Conservation (phyloP, 129 eudicot genomes). For the Smallanthus sonchifolius region DNA sequence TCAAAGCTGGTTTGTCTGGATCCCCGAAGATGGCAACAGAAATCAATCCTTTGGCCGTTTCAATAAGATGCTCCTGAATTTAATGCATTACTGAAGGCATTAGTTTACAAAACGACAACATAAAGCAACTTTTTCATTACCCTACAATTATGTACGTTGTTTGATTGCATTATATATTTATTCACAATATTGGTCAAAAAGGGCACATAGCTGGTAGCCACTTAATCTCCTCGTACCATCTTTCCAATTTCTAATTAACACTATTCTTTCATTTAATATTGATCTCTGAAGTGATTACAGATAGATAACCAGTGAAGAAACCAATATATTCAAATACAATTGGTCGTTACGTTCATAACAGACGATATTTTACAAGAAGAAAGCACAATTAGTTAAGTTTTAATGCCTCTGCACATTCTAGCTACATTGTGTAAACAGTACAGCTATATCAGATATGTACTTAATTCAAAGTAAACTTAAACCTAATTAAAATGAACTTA, state of each 20-base stretch:
- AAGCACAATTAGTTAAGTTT: not conserved
- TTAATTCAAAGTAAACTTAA: not conserved
- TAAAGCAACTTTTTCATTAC: not conserved
- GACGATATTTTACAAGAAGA: not conserved
- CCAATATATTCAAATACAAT: not conserved
- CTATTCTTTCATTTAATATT: not conserved
- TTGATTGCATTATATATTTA: not conserved
- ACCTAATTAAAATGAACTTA: not conserved
- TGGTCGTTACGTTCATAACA: not conserved
- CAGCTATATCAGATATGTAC: not conserved
- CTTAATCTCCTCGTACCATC: slow-evolving; percentile 16
- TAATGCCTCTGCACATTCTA: not conserved
- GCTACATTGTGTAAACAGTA: not conserved
- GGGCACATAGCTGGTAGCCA: slow-evolving; percentile 6
- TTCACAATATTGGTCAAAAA: slow-evolving; percentile 13
- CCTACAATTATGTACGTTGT: not conserved
- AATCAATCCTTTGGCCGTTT: slow-evolving; percentile 65
- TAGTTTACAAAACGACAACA: slow-evolving; percentile 20
- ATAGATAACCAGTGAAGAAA: not conserved
- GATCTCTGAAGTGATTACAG: not conserved
- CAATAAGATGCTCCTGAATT: slow-evolving; percentile 70
- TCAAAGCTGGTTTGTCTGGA: slow-evolving; percentile 83
- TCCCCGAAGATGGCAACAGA: slow-evolving; percentile 82
- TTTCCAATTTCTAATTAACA: not conserved
- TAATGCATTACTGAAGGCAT: slow-evolving; percentile 18